Conservation (phyloP, 2,329 filamentous ascomycete genomes). For the Didymella lethalis region DNA sequence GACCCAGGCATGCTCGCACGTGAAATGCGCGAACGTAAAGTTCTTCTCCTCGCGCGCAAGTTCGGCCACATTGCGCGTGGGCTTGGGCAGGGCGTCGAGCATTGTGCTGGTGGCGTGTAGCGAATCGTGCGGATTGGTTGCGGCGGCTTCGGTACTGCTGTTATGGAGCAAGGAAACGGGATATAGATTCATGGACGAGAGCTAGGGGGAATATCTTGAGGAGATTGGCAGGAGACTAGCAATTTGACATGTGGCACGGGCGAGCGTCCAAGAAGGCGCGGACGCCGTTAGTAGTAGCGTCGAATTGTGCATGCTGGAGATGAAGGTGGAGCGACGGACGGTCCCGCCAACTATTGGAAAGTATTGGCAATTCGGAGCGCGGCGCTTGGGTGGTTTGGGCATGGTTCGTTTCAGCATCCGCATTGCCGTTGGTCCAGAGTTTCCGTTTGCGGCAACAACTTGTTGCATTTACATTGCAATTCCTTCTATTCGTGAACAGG, state of each 20-base stretch:
- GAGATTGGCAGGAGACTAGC: constrained; percentile 8
- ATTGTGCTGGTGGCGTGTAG: constrained; percentile 21
- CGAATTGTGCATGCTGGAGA: constrained; percentile 16
- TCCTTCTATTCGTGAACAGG: not conserved
- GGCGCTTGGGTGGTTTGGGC: not conserved
- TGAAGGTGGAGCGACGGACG: constrained; percentile 18
- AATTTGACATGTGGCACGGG: constrained; percentile 12
- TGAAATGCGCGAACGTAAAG: constrained; percentile 65
- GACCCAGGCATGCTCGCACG: constrained; percentile 68
- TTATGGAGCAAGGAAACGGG: constrained; percentile 15
- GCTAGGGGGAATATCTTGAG: not conserved
- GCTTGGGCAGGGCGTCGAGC: constrained; percentile 39
- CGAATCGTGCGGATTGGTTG: constrained; percentile 5
- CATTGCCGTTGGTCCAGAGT: not conserved
- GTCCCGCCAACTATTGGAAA: constrained; percentile 6
- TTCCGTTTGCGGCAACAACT: not conserved
- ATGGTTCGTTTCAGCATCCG: constrained; percentile 11
- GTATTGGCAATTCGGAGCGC: constrained; percentile 8
- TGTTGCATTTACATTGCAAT: not conserved
- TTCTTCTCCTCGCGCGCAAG: constrained; percentile 54
- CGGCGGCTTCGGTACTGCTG: constrained; percentile 1
- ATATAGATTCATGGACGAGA: constrained; percentile 17
- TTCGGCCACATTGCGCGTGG: constrained; percentile 48
- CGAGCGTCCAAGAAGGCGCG: constrained; percentile 2
- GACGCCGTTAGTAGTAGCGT: constrained; percentile 9